Evolutionary conservation across 805 yeast species (phyloP), one percentile per base, ranked within the genome.

Genomic region (Scheffersomyces spartinae): DNA sequence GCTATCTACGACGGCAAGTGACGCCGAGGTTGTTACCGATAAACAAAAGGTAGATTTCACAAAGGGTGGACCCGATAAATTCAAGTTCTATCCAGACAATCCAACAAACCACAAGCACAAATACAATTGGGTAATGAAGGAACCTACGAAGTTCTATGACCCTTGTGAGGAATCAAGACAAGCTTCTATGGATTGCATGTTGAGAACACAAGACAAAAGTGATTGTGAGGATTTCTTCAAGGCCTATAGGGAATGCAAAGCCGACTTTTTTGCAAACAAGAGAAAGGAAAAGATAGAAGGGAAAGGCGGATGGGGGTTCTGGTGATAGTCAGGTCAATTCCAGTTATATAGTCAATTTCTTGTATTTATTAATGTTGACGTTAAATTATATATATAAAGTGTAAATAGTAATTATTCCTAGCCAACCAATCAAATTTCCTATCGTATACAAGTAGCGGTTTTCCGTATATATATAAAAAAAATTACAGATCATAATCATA

Each of bases 221-320:
- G 53, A 84, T 77, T 59, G 71, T 55, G 48, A 59, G 33, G 94
- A 80, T 31, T 88, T 82, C 45, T 91, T 88, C 48, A 84, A 77
- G 40, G 95, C 96, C 0, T 88, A 88, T 47, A 64, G 88, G 32
- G 98, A 88, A 43, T 88, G 98, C 54, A 79, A 80, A n/a, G n/a
- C n/a, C n/a, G 63, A 55, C 32, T 60, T 60, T 31, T 60, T 58
- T 31, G 45, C 42, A 17, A 56, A 59, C 34, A 53, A 43, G 38
- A 54, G 40, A 32, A 38, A 47, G 26, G 67, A 60, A 29, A 47
- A 42, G 27, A 35, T 30, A 14, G 47, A 50, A 16, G 67, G 67
- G 1, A 50, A 40, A 28, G 54, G 54, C 15, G 67, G 67, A 7
- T 60, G 67, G 67, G 64, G 64, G 3, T 45, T 42, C 22, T 55